These are phyloP conservation scores for Pneumocystis canis DNA, from an alignment of 1,139 yeast genomes.

Conservation along the genomic window DNA sequence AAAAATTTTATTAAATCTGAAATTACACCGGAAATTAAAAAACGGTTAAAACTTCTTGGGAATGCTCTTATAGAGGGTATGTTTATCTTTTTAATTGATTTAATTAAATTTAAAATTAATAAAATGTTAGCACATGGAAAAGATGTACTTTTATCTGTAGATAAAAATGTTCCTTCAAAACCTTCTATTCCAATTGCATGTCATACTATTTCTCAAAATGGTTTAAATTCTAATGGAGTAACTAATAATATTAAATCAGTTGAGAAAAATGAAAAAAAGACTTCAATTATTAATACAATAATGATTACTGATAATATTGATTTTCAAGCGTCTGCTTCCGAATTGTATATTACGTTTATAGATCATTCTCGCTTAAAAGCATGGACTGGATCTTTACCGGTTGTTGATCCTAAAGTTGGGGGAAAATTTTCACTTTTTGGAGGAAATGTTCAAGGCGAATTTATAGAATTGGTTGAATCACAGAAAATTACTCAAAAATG, in stretches of 20 bases:
- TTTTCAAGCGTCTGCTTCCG: conserved; percentile 79
- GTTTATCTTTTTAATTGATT: neutral
- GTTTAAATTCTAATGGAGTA: conserved; percentile 4
- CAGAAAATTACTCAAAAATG: conserved; percentile 56
- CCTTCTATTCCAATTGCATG: conserved; percentile 29
- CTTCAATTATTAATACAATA: conserved; percentile 27
- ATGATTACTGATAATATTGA: conserved; percentile 62
- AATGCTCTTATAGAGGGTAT: conserved; percentile 43
- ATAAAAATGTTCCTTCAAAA: conserved; percentile 54
- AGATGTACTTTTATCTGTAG: conserved; percentile 70
- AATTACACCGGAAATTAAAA: conserved; percentile 57
- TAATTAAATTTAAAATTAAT: no score
- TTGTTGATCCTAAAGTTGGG: conserved; percentile 47
- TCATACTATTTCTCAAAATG: neutral
- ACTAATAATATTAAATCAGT: conserved; percentile 3
- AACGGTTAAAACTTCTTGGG: conserved; percentile 50
- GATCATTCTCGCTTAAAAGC: conserved; percentile 68
- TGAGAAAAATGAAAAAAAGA: conserved; percentile 11
- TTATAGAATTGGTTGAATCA: conserved; percentile 44
- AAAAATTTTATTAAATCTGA: conserved; percentile 40
- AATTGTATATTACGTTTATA: conserved; percentile 58
- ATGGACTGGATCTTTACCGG: conserved; percentile 74
- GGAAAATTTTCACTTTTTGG: conserved; percentile 61
- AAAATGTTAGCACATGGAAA: conserved; percentile 43
- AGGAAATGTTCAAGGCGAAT: conserved; percentile 69